These are phyloP conservation scores for Fusarium sp. DNA, from an alignment of 2,329 filamentous ascomycete genomes.

Conservation along the genomic window DNA sequence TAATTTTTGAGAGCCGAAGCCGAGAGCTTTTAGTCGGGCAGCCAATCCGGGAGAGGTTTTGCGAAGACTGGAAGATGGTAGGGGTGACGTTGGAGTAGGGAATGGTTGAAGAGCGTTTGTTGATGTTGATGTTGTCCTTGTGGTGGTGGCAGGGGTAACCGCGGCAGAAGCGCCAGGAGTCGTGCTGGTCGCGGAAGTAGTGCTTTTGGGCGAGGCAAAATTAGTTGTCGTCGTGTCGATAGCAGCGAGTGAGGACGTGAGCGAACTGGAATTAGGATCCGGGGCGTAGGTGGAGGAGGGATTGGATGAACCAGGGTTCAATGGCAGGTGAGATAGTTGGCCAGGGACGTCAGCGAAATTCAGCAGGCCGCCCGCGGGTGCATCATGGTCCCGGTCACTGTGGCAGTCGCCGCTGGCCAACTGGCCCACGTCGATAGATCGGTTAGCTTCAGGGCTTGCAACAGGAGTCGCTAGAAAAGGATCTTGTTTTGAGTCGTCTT, in stretches of 20 bases:
- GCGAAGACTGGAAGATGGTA: slow-evolving; percentile 53
- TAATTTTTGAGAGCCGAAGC: slow-evolving; percentile 63
- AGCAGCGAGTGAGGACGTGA: slow-evolving; percentile 36
- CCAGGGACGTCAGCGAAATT: slow-evolving; percentile 47
- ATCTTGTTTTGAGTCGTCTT: slow-evolving; percentile 20
- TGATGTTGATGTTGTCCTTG: slow-evolving; percentile 43
- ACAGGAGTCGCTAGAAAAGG: slow-evolving; percentile 28
- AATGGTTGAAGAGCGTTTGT: slow-evolving; percentile 39
- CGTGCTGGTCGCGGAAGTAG: slow-evolving; percentile 21
- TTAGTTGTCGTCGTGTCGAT: slow-evolving; percentile 40
- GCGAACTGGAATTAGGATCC: slow-evolving; percentile 41
- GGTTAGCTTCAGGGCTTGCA: slow-evolving; percentile 28
- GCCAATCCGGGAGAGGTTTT: slow-evolving; percentile 73
- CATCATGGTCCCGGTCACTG: slow-evolving; percentile 45
- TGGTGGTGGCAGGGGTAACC: slow-evolving; percentile 33
- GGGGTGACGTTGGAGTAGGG: slow-evolving; percentile 41
- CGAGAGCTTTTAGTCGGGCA: slow-evolving; percentile 72
- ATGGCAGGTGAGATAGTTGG: slow-evolving; percentile 44
- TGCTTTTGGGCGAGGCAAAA: slow-evolving; percentile 29
- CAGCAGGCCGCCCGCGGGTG: slow-evolving; percentile 41
- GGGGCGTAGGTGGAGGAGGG: slow-evolving; percentile 41
- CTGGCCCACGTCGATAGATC: slow-evolving; percentile 35
- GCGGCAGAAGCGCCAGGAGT: slow-evolving; percentile 37
- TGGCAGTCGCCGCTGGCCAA: slow-evolving; percentile 30
- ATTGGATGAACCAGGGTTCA: slow-evolving; percentile 46